Evolutionary conservation across 257 asterid species (phyloP).

Genomic region (Solanum ossicruentum): DNA sequence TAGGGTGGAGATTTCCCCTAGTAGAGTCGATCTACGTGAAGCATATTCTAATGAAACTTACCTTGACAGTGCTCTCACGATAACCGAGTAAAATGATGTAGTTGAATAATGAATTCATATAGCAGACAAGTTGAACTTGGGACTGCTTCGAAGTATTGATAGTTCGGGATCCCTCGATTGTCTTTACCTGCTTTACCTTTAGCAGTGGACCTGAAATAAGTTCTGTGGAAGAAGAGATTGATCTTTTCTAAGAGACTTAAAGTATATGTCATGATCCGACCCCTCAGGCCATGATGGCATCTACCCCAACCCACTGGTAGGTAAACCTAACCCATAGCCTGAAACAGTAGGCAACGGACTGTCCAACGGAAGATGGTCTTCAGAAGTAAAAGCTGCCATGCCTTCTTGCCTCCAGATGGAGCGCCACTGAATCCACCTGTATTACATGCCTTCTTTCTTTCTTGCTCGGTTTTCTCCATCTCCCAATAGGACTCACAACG

Average conservation of each 20-base stretch:
- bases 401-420: too few relatives aligned
- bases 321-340: too few relatives aligned
- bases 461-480: too few relatives aligned
- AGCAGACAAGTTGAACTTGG: background rate
- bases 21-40: background rate
- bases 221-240: background rate
- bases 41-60: background rate
- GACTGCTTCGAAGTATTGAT: background rate
- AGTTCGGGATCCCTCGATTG: background rate
- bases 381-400: too few relatives aligned
- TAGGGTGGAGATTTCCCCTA: background rate
- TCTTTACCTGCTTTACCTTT: background rate
- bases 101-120: background rate
- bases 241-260: background rate
- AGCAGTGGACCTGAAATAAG: background rate
- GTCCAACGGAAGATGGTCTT: too few relatives aligned
- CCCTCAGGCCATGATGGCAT: too few relatives aligned
- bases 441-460: too few relatives aligned
- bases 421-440: too few relatives aligned
- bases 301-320: too few relatives aligned
- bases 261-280: background rate
- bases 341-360: too few relatives aligned
- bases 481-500: too few relatives aligned
- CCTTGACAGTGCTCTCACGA: background rate
- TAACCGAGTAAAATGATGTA: background rate